Conservation (phyloP, 1,139 yeast genomes). For the Starmera stellimalicola region DNA sequence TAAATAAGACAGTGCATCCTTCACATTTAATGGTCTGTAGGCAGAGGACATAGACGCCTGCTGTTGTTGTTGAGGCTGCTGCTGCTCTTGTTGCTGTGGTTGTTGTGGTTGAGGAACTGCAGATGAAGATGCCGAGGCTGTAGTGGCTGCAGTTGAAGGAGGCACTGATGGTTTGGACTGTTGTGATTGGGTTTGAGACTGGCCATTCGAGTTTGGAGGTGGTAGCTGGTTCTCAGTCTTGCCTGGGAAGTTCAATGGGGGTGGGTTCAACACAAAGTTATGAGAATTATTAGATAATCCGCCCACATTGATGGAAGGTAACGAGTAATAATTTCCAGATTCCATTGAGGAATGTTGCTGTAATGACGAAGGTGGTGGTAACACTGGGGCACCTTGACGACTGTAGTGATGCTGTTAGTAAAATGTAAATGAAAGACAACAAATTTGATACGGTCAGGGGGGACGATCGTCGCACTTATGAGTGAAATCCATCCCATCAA, state of each 20-base stretch:
- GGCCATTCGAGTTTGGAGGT: constrained; percentile 5
- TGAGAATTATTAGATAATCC: constrained; percentile 9
- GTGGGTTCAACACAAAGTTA: constrained; percentile 14
- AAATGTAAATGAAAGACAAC: no score
- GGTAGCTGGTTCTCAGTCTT: constrained; percentile 6
- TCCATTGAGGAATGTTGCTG: constrained; percentile 16
- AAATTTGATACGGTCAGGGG: no score
- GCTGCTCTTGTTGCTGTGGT: constrained; percentile 15
- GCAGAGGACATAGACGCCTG: constrained; percentile 23
- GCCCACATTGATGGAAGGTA: constrained; percentile 9
- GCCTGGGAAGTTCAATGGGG: constrained; percentile 11
- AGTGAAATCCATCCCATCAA: no score
- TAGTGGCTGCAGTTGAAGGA: constrained; percentile 9
- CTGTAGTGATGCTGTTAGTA: constrained; percentile 13
- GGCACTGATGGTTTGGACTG: constrained; percentile 11
- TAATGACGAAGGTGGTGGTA: constrained; percentile 21
- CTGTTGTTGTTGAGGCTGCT: constrained; percentile 15
- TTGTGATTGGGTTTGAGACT: constrained; percentile 10
- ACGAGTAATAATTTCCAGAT: constrained; percentile 11
- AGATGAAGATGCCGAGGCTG: constrained; percentile 8
- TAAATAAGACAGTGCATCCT: constrained; percentile 88
- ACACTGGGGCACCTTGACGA: constrained; percentile 23
- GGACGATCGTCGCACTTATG: no score
- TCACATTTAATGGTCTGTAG: constrained; percentile 87
- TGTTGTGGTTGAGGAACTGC: constrained; percentile 12